Evolutionary conservation across 140 eudicot genomes (phyloP).

Genomic region (Anethum foeniculum): DNA sequence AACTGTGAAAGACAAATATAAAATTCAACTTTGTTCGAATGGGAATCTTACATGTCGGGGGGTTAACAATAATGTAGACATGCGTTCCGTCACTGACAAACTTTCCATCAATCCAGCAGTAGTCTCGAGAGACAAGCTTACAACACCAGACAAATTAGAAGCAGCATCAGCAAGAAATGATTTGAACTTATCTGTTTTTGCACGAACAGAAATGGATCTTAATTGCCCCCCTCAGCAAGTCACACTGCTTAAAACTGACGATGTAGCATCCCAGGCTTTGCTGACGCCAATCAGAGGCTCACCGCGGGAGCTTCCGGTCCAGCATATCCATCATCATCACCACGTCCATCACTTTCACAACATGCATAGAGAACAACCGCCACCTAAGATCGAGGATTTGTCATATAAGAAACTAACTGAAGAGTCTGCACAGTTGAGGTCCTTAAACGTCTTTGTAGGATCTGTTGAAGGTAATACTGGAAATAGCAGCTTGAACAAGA

Average conservation of each 20-base stretch:
- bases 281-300: conserved; percentile 9
- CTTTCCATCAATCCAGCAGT: conserved; percentile 18
- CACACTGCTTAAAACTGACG: conserved; percentile 28
- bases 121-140: conserved; percentile 12
- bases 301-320: conserved; percentile 11
- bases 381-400: conserved; percentile 20
- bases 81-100: conserved; percentile 31
- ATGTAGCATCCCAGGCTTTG: conserved; percentile 22
- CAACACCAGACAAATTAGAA: conserved; percentile 19
- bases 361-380: neutral
- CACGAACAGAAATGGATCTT: conserved; percentile 13
- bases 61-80: conserved; percentile 28
- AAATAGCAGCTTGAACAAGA: conserved; percentile 30
- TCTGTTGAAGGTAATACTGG: conserved; percentile 17
- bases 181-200: conserved; percentile 28
- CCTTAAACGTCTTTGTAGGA: conserved; percentile 6
- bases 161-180: conserved; percentile 20
- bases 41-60: conserved; percentile 38
- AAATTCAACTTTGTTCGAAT: conserved; percentile 6
- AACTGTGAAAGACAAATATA: conserved; percentile 37
- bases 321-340: conserved; percentile 19
- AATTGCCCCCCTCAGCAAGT: conserved; percentile 29
- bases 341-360: conserved; percentile 13
- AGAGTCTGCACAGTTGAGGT: conserved; percentile 26
- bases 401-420: conserved; percentile 2